Base-by-base conservation (phyloP, 208 protist species). In the Polymyxa betae region DNA sequence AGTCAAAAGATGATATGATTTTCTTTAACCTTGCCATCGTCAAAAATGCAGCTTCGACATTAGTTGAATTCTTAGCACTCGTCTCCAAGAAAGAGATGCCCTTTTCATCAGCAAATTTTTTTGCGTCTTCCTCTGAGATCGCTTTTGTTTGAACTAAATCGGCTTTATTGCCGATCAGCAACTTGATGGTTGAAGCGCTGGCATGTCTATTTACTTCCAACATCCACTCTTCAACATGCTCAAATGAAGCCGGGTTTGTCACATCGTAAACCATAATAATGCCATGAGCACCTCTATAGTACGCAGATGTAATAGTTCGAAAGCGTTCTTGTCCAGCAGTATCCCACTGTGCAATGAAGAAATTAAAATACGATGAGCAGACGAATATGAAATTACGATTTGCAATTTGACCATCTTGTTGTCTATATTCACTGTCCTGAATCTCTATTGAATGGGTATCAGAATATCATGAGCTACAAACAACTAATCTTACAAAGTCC, bases 251-350 rank as follows among this genome's bases (percentile, higher is more conserved):
- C 35, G 35, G 10, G 93, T 90, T 77, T 0, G 94, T 95, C 64
- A 95, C 92, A 89, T 95, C 94, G 44, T 95, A 95, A 20, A 95
- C 94, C 29, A 96, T 38, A 16, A 95, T 94, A 32, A 95, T 95
- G 60, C 94, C 94, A 38, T 95, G 87, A 0, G 93, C 68, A 0
- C 60, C 90, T 16, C 94, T 38, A 89, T 96, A 95, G 87, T 95
- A 95, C 0, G 89, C 91, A 35, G 49, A 90, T 54, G 94, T 95
- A 16, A 96, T 95, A 49, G 94, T 95, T n/a, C 92, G 45, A 89
- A 96, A 96, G 12, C 94, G 43, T 82, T 96, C 95, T 87, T 96
- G 94, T 1, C 95, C 95, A 35, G 95, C 95, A 43, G 94, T 96
- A 92, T 96, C 94, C 94, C 94, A 96, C 66, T 94, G 90, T 91